Conservation (phyloP, 73 alveolate species). For the Durusdinium trenchii region DNA sequence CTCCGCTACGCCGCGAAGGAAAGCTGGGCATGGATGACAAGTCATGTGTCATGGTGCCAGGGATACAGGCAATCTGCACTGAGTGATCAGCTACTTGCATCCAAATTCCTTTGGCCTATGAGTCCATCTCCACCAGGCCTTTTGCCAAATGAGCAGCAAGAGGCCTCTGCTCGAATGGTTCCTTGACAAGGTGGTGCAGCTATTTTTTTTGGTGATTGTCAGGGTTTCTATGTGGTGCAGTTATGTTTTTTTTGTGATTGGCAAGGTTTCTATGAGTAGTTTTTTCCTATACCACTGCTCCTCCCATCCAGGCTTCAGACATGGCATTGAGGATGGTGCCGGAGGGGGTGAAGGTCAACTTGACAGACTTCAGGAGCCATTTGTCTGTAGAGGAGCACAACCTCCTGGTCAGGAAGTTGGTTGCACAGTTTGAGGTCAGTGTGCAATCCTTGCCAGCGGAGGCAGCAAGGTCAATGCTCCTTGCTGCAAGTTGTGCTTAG, state of each 20-base stretch:
- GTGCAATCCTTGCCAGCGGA: neutral
- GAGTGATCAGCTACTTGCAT: neutral
- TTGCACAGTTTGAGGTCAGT: neutral
- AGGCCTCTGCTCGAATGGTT: neutral
- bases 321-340: neutral
- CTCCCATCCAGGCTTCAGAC: neutral
- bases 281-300: no score
- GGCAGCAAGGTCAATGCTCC: neutral
- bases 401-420: neutral
- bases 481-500: neutral
- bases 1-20: neutral
- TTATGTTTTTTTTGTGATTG: no score
- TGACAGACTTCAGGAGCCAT: constrained; percentile 2
- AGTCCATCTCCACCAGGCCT: neutral
- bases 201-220: no score
- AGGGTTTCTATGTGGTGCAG: no score
- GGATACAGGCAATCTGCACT: neutral
- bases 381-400: neutral
- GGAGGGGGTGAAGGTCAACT: neutral
- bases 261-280: no score
- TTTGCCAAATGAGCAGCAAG: neutral
- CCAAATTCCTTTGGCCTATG: neutral
- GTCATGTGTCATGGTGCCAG: neutral
- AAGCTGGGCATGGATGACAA: neutral
- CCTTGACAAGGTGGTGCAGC: no score